Base-by-base conservation (phyloP, 1,284 basidiomycete genomes). In the Neonothopanus nambi region DNA sequence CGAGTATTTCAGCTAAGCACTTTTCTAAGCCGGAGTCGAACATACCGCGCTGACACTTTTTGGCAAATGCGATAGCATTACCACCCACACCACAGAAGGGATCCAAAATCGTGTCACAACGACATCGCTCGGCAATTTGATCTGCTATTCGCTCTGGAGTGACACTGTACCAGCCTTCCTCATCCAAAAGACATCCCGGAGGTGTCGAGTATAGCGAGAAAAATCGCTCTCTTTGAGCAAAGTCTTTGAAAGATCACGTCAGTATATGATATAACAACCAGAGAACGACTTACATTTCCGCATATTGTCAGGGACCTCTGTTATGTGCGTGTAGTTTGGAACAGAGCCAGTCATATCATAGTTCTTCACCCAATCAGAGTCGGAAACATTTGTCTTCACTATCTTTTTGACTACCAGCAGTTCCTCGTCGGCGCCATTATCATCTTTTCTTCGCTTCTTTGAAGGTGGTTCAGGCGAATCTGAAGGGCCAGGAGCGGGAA, bases 71-170 rank as follows among this genome's bases (percentile, higher is more conserved):
- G 54, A 99, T 99, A 1, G 95, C 85, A 64, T 99, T 99, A 3
- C 97, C 97, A 8, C 97, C 97, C 0, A 98, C 95, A 0, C 97
- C 97, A 65, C 95, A 98, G 66, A 98, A 99, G 1, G 94, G 93
- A 65, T 99, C 97, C 23, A 96, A 75, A 47, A 95, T 77, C 2
- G 85, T 87, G 60, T 86, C 86, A 62, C 89, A 95, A 21, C 89
- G 79, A 74, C 95, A 97, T 24, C 95, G 76, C 59, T 94, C 88
- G 0, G 97, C 96, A 45, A 98, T 97, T 65, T 95, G 93, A 56
- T 82, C 73, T 3, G 96, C 97, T 15, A 99, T 87, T 33, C 80
- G 79, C 64, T 99, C 95, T 0, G 97, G 96, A 0, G 97, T 99
- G 51, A 99, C 87, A 55, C 92, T 95, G 70, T 90, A 99, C 97